Evolutionary conservation across 768 basidiomycete species (phyloP), one percentile per base, ranked within the genome.

Genomic region (Leccinum aurantiacum): DNA sequence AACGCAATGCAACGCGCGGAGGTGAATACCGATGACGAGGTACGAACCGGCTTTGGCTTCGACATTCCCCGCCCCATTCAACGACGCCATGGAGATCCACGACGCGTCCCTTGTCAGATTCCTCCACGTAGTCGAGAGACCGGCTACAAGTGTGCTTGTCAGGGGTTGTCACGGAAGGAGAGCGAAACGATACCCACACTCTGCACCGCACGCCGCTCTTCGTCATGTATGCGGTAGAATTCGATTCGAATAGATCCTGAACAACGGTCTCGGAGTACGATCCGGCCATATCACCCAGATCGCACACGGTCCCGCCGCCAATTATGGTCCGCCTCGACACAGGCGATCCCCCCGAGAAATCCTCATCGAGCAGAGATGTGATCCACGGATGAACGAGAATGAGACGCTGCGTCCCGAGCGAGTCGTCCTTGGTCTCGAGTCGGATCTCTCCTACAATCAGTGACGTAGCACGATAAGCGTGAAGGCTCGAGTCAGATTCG

Each of bases 41-140:
- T 27, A 50, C 61, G 25, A 14, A 68, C 67, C 56, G 64, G 19
- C 61, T 57, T 22, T 33, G 50, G 24, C 46, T 51, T 51, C 55
- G 27, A 25, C 13, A 14, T 14, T 60, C 3, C n/a, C 4, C 3
- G 35, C 57, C 59, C 7, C 33, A 41, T 37, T 65, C 48, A 1
- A 60, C 60, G 22, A 57, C 44, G 13, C 60, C 66, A 14, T 57
- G 50, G 17, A 50, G 41, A 46, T 56, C 58, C 24, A 62, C 54
- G 3, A 19, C 25, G 10, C 33, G 22, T 38, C 35, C 54, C 11
- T 19, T 22, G 35, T 25, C 47, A 29, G 48, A 48, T 33, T 41
- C 55, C 3, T 62, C 63, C 35, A 62, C 5, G 25, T 51, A 38
- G 22, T 56, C 58, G 8, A 61, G 19, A 41, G 56, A 67, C 2